phyloP scores from a whole-genome alignment of 2,329 filamentous ascomycete species.

The Aspergillus unguis region DNA sequence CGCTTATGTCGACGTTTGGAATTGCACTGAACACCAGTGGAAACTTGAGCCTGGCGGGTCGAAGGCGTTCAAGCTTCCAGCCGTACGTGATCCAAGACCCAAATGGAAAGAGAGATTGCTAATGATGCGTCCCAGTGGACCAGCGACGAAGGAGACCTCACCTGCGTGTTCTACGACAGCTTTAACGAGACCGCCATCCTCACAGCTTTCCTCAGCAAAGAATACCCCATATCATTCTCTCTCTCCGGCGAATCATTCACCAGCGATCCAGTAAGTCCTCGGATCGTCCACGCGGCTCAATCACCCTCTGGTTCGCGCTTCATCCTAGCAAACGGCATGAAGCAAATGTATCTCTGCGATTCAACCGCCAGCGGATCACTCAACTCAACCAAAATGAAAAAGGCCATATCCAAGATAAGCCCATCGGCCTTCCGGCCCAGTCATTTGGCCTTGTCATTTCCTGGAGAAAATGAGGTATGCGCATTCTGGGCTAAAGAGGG shows the following conservation, averaged over 20 bases:
- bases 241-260: conserved; percentile 19
- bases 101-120: not conserved
- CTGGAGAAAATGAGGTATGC: conserved; percentile 18
- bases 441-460: conserved; percentile 29
- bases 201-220: conserved; percentile 24
- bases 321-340: conserved; percentile 33
- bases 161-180: conserved; percentile 34
- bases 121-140: conserved; percentile 23
- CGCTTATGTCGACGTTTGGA: conserved; percentile 23
- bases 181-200: conserved; percentile 26
- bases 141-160: conserved; percentile 34
- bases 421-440: conserved; percentile 33
- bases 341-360: conserved; percentile 35
- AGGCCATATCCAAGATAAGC: conserved; percentile 30
- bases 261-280: conserved; percentile 30
- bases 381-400: conserved; percentile 30
- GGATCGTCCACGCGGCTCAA: conserved; percentile 34
- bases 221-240: conserved; percentile 20
- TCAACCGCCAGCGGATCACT: conserved; percentile 28
- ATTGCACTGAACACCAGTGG: conserved; percentile 19
- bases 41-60: conserved; percentile 15
- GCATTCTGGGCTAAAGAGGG: conserved; percentile 23
- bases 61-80: conserved; percentile 19
- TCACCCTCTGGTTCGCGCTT: conserved; percentile 32
- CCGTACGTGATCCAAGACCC: conserved; percentile 10